phyloP scores from a whole-genome alignment of 1,139 yeast genomes.

The Lodderomyces metapsilosis region DNA sequence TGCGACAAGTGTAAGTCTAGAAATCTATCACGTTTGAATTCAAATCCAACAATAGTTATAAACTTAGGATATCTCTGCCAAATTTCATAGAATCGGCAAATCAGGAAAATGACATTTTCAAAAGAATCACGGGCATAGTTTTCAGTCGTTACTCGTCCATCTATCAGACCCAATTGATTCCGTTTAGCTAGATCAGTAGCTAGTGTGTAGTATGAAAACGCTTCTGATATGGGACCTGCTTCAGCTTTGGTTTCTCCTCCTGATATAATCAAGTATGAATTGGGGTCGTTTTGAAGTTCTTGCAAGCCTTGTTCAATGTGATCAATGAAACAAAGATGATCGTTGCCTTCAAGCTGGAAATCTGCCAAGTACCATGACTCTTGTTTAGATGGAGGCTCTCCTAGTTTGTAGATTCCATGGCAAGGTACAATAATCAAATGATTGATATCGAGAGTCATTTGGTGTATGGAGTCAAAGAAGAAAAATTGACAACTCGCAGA shows the following conservation, averaged over 20 bases:
- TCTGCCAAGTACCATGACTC: conserved; percentile 64
- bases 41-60: conserved; percentile 68
- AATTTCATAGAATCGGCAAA: conserved; percentile 55
- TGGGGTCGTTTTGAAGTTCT: conserved; percentile 27
- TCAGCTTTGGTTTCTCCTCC: conserved; percentile 70
- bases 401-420: conserved; percentile 59
- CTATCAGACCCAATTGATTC: conserved; percentile 13
- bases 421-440: conserved; percentile 60
- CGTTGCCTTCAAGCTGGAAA: conserved; percentile 69
- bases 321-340: conserved; percentile 63
- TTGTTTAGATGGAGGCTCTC: conserved; percentile 21
- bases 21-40: conserved; percentile 66
- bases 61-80: conserved; percentile 46
- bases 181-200: conserved; percentile 19
- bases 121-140: conserved; percentile 80
- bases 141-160: conserved; percentile 49
- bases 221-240: conserved; percentile 60
- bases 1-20: conserved; percentile 49
- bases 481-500: neutral
- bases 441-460: neutral
- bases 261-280: conserved; percentile 49
- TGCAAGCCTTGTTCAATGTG: conserved; percentile 50
- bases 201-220: conserved; percentile 53
- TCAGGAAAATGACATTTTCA: conserved; percentile 68
- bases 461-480: neutral